Base-by-base conservation (phyloP, 2,329 filamentous ascomycete genomes). In the Eurotiales sp. region DNA sequence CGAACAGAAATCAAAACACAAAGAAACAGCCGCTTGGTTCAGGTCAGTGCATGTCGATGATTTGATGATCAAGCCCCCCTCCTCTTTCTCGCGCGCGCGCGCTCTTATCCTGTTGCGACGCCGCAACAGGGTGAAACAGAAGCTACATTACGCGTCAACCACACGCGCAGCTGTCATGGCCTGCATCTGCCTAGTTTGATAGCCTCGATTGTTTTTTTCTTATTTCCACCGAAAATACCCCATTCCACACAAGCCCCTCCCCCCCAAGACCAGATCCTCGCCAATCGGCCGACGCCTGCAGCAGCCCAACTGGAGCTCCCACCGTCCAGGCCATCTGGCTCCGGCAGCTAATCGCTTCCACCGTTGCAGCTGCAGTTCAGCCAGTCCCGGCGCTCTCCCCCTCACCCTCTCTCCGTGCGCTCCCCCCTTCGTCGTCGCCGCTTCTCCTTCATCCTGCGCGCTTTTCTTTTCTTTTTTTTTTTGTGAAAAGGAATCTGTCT, bases 121-220 rank as follows among this genome's bases (percentile, higher is more conserved):
- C 40, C 46, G 27, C 46, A 40, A 40, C 46, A 21, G 34, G 51
- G 51, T 53, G 51, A 49, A 53, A 53, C 51, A 53, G 45, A n/a
- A 45, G 22, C 32, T 22, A 42, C 51, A n/a, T n/a, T 52, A 53
- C 51, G 51, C 45, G 51, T 53, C 46, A 53, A 53, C 44, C 45
- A 45, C 42, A 49, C 46, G 51, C 51, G 51, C 51, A 48, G 51
- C 32, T 39, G 39, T 29, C n/a, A 25, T 21, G 15, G 17, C 29
- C 30, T 46, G 45, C 32, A 23, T 52, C 30, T 40, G 51, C 45
- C 44, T 48, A 48, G 27, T 29, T 48, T 46, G 32, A 47, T 45
- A n/a, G 34, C 52, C 45, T 36, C 32, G n/a, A n/a, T n/a, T n/a
- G n/a, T n/a, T n/a, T 51, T 52, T 46, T 40, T 50, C 17, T 37